These are phyloP conservation scores for Plasmopara halstedii DNA, from an alignment of 352 stramenopile genomes.

Conservation along the genomic window DNA sequence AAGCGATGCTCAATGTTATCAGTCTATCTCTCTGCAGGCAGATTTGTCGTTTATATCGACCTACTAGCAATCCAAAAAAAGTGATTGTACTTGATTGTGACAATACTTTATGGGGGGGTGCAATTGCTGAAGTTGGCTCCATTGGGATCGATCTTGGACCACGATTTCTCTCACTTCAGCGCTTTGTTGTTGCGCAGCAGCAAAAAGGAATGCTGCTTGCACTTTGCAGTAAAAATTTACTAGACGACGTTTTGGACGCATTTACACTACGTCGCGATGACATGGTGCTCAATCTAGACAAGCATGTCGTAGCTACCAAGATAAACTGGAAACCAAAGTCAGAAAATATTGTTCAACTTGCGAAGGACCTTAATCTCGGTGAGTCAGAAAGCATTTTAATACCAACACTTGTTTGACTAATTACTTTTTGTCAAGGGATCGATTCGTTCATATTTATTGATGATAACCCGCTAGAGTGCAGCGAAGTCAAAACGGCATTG, in stretches of 20 bases:
- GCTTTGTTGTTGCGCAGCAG: constrained; percentile 44
- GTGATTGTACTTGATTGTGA: constrained; percentile 75
- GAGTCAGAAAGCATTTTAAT: not conserved
- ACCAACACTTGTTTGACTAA: not conserved
- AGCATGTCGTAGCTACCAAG: constrained; percentile 41
- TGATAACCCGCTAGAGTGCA: constrained; percentile 63
- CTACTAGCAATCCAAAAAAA: constrained; percentile 34
- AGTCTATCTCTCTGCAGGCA: constrained; percentile 38
- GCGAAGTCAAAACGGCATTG: constrained; percentile 39
- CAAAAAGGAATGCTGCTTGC: constrained; percentile 41
- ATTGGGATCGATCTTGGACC: constrained; percentile 28
- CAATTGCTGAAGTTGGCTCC: constrained; percentile 47
- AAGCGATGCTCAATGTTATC: constrained; percentile 46
- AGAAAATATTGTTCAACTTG: constrained; percentile 44
- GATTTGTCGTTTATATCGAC: constrained; percentile 37
- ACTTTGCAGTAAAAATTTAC: constrained; percentile 67
- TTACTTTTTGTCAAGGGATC: constrained; percentile 19
- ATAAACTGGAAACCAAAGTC: constrained; percentile 62
- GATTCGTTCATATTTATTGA: constrained; percentile 71
- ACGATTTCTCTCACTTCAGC: constrained; percentile 46
- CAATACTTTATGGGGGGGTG: constrained; percentile 65
- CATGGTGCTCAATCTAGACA: constrained; percentile 40
- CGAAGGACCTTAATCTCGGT: constrained; percentile 46
- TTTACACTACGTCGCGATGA: constrained; percentile 36
- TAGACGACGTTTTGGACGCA: constrained; percentile 36